Evolutionary conservation across 2,329 filamentous ascomycete genomes (phyloP).

Genomic region (Bertia moriformis): DNA sequence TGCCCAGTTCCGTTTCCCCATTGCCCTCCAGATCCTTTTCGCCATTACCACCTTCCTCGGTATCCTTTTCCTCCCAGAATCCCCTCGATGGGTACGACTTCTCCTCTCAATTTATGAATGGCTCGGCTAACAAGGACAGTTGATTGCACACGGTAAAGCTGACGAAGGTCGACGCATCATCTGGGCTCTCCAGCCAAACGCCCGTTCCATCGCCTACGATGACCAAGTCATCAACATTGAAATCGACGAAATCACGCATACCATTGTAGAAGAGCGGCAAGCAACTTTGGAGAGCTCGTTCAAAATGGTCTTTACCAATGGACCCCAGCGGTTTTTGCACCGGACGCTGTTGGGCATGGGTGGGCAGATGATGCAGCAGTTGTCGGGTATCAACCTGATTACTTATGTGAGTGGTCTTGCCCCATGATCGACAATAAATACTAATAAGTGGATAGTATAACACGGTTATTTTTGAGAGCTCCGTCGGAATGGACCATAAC

Average conservation of each 20-base stretch:
- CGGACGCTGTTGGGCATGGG: conserved; percentile 22
- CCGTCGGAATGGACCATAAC: conserved; percentile 24
- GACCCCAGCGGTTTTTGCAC: conserved; percentile 22
- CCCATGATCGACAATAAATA: conserved; percentile 9
- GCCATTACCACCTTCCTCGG: conserved; percentile 17
- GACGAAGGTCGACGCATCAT: conserved; percentile 13
- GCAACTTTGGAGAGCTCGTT: conserved; percentile 16
- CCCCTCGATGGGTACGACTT: conserved; percentile 12
- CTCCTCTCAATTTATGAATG: neutral
- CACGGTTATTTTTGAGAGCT: conserved; percentile 27
- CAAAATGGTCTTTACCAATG: conserved; percentile 22
- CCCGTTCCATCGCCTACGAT: conserved; percentile 10
- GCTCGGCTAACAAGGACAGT: conserved; percentile 7
- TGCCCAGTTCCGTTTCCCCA: conserved; percentile 26
- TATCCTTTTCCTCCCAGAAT: conserved; percentile 19
- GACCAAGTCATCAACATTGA: conserved; percentile 5
- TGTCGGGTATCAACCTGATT: conserved; percentile 18
- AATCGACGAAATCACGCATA: conserved; percentile 17
- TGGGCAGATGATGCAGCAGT: conserved; percentile 7
- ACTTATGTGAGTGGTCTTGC: conserved; percentile 9
- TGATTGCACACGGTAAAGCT: conserved; percentile 9
- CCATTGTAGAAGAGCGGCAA: conserved; percentile 21
- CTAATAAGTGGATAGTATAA: conserved; percentile 19
- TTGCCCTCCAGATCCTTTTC: conserved; percentile 27
- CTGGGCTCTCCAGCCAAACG: conserved; percentile 14